These are phyloP conservation scores for Ilex paraguariensis DNA, from an alignment of 305 asterid species.

Conservation along the genomic window DNA sequence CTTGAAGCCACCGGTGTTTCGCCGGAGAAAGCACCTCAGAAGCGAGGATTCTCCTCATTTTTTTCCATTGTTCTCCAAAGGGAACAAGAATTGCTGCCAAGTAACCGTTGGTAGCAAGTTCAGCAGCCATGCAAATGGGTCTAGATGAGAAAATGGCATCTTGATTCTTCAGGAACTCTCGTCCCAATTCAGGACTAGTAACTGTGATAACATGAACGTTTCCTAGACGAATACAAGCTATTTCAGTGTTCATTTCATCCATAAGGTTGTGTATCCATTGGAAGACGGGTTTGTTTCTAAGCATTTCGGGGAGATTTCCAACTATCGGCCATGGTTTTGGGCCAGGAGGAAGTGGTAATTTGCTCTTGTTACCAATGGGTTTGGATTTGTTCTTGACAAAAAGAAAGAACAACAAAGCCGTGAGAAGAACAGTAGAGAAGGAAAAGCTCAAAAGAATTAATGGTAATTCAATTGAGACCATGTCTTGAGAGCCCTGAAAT, in stretches of 20 bases:
- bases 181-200: conserved; percentile 13
- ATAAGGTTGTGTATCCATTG: conserved; percentile 17
- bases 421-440: too few relatives aligned
- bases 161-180: conserved; percentile 11
- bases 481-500: too few relatives aligned
- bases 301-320: conserved; percentile 1
- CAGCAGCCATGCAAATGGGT: conserved; percentile 5
- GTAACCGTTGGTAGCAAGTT: conserved; percentile 5
- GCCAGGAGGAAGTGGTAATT: conserved; percentile 11
- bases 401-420: too few relatives aligned
- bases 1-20: neutral
- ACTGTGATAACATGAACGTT: conserved; percentile 8
- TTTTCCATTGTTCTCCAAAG: conserved; percentile 14
- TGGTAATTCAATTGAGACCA: too few relatives aligned
- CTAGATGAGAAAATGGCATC: conserved; percentile 9
- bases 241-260: conserved; percentile 18
- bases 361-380: too few relatives aligned
- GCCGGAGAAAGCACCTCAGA: neutral
- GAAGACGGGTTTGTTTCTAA: conserved; percentile 4
- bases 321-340: conserved; percentile 16
- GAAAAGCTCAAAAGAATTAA: too few relatives aligned
- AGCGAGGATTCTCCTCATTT: conserved; percentile 9
- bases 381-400: too few relatives aligned
- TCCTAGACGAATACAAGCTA: conserved; percentile 13
- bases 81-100: neutral